phyloP scores from a whole-genome alignment of 2,329 filamentous ascomycete genomes.

The Pseudocercospora musae region DNA sequence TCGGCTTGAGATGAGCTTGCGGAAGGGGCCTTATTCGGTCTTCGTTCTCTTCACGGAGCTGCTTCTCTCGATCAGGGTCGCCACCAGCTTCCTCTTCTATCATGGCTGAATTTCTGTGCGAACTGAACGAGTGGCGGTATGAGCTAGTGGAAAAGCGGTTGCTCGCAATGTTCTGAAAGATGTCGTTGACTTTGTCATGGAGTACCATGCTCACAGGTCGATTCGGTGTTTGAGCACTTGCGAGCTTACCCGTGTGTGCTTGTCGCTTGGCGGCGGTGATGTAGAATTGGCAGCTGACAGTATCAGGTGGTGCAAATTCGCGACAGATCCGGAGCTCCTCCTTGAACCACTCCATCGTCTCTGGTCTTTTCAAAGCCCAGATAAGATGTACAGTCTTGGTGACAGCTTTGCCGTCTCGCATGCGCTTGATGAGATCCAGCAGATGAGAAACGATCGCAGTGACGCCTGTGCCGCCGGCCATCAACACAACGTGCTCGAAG shows the following conservation, averaged over 20 bases:
- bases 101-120: constrained; percentile 69
- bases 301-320: constrained; percentile 81
- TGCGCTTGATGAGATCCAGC: constrained; percentile 90
- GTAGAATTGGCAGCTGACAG: constrained; percentile 91
- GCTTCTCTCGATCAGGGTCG: constrained; percentile 72
- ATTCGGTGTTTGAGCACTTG: constrained; percentile 51
- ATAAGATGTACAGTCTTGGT: constrained; percentile 86
- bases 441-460: constrained; percentile 90
- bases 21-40: constrained; percentile 81
- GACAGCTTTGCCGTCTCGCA: constrained; percentile 90
- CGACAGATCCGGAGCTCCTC: constrained; percentile 90
- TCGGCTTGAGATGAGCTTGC: constrained; percentile 45
- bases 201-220: constrained; percentile 69
- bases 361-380: constrained; percentile 88
- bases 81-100: constrained; percentile 79
- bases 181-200: constrained; percentile 82
- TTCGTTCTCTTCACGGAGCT: constrained; percentile 77
- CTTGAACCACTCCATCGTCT: constrained; percentile 96
- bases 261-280: constrained; percentile 72
- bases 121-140: constrained; percentile 18
- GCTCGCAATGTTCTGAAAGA: constrained; percentile 79
- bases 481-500: constrained; percentile 89
- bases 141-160: constrained; percentile 53
- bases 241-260: constrained; percentile 45
- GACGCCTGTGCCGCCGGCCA: constrained; percentile 91